Evolutionary conservation across 225 moss, liverwort and hornwort species (phyloP), one percentile per base, ranked within the genome.

Genomic region (Bryoerythrophyllum caledonicum): DNA sequence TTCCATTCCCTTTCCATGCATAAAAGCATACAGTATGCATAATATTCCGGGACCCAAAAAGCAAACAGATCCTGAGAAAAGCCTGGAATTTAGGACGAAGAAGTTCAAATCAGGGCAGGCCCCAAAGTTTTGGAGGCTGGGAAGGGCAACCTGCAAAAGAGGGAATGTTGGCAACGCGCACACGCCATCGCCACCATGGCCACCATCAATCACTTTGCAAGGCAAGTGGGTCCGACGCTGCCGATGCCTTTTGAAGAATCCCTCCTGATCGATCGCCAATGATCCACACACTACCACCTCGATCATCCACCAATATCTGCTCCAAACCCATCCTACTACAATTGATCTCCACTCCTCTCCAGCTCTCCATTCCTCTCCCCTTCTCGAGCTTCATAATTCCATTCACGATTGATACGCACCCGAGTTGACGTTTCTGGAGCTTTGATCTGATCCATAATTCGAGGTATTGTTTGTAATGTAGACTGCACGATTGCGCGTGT

Each of bases 111-210:
- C 8, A 5, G 72, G 60, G 60, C 30, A 72, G 30, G 30, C n/a
- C 4, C 9, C 1, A 20, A 60, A 69, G 23, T 34, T 14, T n/a
- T 43, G 7, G n/a, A 1, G 38, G 5, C 35, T 35, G 38, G 38
- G 38, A 8, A 38, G 34, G 30, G 27, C 35, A 10, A 21, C 21
- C 57, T 57, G 25, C 17, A 28, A 19, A 40, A 40, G 59, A 20
- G 46, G 72, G 60, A 43, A 72, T 61, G 61, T 49, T n/a, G 60
- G 40, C 61, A 16, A 15, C 24, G 34, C 21, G 48, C 49, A 10
- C 73, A 73, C 73, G 73, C 73, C 73, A 73, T 73, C 73, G 46
- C 32, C 61, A 15, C 73, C 73, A 62, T 72, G 59, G 41, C 28
- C 59, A 13, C 4, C 28, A 20, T 13, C 32, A 32, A 2, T 44